Conservation (phyloP, 306 rosid species). For the Oemleria cerasiformis region DNA sequence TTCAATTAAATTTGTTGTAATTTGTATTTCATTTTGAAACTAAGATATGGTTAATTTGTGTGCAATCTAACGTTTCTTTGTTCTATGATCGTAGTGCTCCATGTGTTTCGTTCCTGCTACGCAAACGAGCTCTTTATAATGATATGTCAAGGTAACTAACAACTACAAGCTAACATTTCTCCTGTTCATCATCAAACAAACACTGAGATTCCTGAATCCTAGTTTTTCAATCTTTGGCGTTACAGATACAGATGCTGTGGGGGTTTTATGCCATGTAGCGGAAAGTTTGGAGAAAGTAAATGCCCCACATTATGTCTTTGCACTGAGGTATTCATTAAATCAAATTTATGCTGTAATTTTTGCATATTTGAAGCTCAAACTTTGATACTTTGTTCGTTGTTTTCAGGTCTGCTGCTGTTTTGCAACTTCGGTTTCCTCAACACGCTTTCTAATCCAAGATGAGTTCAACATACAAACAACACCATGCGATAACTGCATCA, state of each 20-base stretch:
- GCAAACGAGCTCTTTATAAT: slow-evolving; percentile 59
- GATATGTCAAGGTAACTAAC: slow-evolving; percentile 69
- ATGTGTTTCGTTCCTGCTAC: slow-evolving; percentile 61
- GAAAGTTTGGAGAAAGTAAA: slow-evolving; percentile 60
- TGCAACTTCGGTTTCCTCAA: slow-evolving; percentile 67
- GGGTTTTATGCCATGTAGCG: slow-evolving; percentile 84
- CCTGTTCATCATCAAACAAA: background rate
- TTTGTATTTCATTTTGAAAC: background rate
- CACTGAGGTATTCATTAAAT: slow-evolving; percentile 48
- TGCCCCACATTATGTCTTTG: slow-evolving; percentile 60
- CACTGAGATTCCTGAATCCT: background rate
- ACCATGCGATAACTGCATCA: slow-evolving; percentile 65
- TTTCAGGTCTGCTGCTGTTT: slow-evolving; percentile 69
- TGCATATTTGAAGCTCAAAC: background rate
- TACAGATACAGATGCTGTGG: slow-evolving; percentile 71
- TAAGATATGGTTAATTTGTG: slow-evolving; percentile 4
- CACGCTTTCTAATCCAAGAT: slow-evolving; percentile 81
- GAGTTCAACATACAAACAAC: slow-evolving; percentile 78
- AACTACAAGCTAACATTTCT: background rate
- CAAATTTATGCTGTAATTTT: background rate
- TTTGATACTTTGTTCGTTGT: slow-evolving; percentile 1
- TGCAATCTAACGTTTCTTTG: slow-evolving; percentile 10
- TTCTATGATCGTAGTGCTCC: slow-evolving; percentile 39
- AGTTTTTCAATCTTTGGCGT: slow-evolving; percentile 8
- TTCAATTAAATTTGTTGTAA: background rate